phyloP scores from a whole-genome alignment of 1,139 yeast species.

The Pneumocystis sp. region DNA sequence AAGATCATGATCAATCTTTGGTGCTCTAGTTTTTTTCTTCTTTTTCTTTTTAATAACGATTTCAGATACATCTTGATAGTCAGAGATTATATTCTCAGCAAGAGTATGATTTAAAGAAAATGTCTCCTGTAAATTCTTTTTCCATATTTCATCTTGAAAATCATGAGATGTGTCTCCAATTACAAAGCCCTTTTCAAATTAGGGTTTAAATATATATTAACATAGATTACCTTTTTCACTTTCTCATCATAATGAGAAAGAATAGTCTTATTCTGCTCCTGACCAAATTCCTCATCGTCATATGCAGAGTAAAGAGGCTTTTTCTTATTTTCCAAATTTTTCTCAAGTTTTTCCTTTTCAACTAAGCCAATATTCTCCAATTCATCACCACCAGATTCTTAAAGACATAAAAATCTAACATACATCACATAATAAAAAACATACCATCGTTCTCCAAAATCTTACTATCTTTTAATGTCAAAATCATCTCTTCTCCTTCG shows the following conservation, averaged over 20 bases:
- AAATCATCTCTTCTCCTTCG: slow-evolving; percentile 35
- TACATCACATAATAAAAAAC: background rate
- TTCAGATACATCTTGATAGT: slow-evolving; percentile 15
- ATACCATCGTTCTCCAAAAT: slow-evolving; percentile 35
- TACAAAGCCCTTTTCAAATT: slow-evolving; percentile 5
- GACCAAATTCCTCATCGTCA: slow-evolving; percentile 17
- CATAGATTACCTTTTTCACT: slow-evolving; percentile 14
- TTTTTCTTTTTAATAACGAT: slow-evolving; percentile 35
- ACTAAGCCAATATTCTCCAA: slow-evolving; percentile 35
- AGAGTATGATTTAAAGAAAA: slow-evolving; percentile 16
- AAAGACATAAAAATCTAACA: background rate
- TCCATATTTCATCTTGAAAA: slow-evolving; percentile 15
- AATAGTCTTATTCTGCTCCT: slow-evolving; percentile 20
- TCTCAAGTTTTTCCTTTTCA: slow-evolving; percentile 24
- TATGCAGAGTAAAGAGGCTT: slow-evolving; percentile 14
- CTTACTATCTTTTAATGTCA: slow-evolving; percentile 50
- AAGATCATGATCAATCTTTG: slow-evolving; percentile 17
- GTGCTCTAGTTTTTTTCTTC: slow-evolving; percentile 13
- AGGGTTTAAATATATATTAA: slow-evolving; percentile 20
- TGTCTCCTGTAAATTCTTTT: slow-evolving; percentile 7
- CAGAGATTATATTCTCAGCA: slow-evolving; percentile 21
- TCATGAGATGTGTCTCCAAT: background rate
- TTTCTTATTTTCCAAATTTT: slow-evolving; percentile 21
- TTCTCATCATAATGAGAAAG: slow-evolving; percentile 21
- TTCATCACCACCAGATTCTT: slow-evolving; percentile 25